Base-by-base conservation (phyloP, 176 grass and related monocot species). In the Thinopyrum elongatum region DNA sequence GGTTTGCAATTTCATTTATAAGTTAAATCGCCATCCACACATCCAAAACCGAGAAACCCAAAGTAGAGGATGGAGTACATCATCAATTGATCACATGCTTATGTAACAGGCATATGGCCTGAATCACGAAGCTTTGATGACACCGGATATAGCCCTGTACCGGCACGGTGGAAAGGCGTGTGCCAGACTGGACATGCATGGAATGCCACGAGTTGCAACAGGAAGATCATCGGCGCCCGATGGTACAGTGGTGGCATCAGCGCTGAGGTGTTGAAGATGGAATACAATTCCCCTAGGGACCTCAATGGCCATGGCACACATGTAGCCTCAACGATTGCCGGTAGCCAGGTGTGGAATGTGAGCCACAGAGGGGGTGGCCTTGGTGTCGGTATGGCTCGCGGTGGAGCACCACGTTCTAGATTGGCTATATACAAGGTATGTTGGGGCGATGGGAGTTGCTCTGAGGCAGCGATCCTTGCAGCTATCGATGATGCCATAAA, bases 401-500 rank as follows among this genome's bases (percentile, higher is more conserved):
- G 94, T 14, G 94, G 94, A 2, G 94, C 91, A 0, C 88, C 94
- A 2, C 83, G 58, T 12, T 78, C 94, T 2, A 29, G 91, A n/a
- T 6, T 93, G 41, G 91, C 89, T 0, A 23, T 91, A 14, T 95
- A 95, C 49, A 93, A 93, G 73, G 91, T 5, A 2, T 74, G 71
- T 5, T 95, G 91, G 84, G 73, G 4, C 7, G 30, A 8, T 0
- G 30, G 5, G 15, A 14, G 26, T 16, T 68, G 65, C 65, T 7
- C 15, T 2, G 33, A 0, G 0, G 88, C 85, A 10, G 19, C 26
- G 0, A 2, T 90, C 14, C 85, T 95, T 0, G 79, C 71, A 0
- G 93, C 90, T 15, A 57, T 95, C 4, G 93, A 95, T 33, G 79
- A 95, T n/a, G 93, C 90, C 70, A 95, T 95, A 10, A 61, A 90